Evolutionary conservation across 192 early-diverging fungal genomes (phyloP).

Genomic region (Paraglomus occultum): DNA sequence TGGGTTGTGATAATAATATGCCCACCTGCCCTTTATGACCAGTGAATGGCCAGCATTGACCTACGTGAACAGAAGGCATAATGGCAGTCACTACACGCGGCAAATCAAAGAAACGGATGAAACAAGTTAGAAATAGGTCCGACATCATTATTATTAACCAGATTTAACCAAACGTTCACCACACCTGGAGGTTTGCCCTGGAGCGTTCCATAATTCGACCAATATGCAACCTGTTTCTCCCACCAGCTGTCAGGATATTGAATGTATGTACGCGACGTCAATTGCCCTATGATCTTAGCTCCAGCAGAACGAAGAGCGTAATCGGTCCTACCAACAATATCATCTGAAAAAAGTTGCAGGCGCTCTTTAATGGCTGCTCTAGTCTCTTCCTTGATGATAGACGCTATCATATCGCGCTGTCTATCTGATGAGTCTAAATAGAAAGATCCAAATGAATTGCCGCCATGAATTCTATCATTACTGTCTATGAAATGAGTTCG

Average conservation of each 20-base stretch:
- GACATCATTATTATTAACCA: conserved; percentile 7
- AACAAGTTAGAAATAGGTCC: neutral
- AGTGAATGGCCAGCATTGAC: conserved; percentile 26
- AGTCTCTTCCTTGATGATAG: conserved; percentile 8
- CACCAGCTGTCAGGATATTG: conserved; percentile 14
- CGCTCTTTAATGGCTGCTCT: conserved; percentile 54
- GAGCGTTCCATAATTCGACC: conserved; percentile 4
- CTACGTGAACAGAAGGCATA: conserved; percentile 4
- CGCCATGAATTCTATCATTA: no score
- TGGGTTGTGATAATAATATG: conserved; percentile 14
- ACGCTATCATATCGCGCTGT: neutral
- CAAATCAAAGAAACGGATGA: neutral
- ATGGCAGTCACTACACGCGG: neutral
- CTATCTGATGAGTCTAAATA: no score
- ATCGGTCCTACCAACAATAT: conserved; percentile 39
- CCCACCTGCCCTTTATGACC: conserved; percentile 13
- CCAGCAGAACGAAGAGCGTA: conserved; percentile 13
- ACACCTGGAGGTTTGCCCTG: conserved; percentile 13
- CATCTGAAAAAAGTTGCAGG: conserved; percentile 56
- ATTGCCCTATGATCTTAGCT: conserved; percentile 8
- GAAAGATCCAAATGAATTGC: no score
- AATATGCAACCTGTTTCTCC: neutral
- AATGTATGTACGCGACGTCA: conserved; percentile 13
- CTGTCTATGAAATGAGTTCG: no score
- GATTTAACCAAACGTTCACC: conserved; percentile 8